Evolutionary conservation across 2,329 filamentous ascomycete genomes (phyloP).

Genomic region (Diaporthe nobilis): DNA sequence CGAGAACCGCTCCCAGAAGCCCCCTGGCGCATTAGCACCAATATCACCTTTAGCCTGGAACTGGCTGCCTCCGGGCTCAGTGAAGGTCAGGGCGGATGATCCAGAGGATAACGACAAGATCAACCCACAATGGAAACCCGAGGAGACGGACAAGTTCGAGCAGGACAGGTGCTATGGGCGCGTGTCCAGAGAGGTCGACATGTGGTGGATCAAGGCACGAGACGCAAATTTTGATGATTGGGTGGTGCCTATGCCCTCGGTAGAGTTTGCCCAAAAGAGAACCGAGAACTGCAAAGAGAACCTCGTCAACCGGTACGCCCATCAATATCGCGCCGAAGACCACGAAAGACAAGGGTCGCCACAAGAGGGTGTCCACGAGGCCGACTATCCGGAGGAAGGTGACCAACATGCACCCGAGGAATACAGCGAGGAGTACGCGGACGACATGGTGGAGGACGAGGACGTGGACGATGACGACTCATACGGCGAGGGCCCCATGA

Average conservation of each 20-base stretch:
- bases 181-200: slow-evolving; percentile 75
- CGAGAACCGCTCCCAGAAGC: slow-evolving; percentile 62
- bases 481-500: slow-evolving; percentile 83
- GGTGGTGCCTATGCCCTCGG: slow-evolving; percentile 71
- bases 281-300: slow-evolving; percentile 72
- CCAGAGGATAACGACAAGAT: slow-evolving; percentile 56
- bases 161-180: slow-evolving; percentile 72
- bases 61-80: slow-evolving; percentile 62
- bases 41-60: slow-evolving; percentile 69
- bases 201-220: slow-evolving; percentile 74
- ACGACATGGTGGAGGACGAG: slow-evolving; percentile 73
- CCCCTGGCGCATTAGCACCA: slow-evolving; percentile 64
- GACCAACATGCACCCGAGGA: slow-evolving; percentile 53
- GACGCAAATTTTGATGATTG: slow-evolving; percentile 73
- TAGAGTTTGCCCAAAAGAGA: slow-evolving; percentile 70
- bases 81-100: slow-evolving; percentile 54
- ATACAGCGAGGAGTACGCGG: slow-evolving; percentile 53
- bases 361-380: slow-evolving; percentile 55
- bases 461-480: slow-evolving; percentile 82
- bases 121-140: slow-evolving; percentile 64
- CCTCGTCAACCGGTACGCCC: slow-evolving; percentile 69
- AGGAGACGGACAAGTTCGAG: slow-evolving; percentile 69
- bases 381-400: slow-evolving; percentile 51
- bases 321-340: slow-evolving; percentile 59
- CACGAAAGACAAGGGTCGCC: slow-evolving; percentile 53